These are phyloP conservation scores for Colletotrichum somersetense DNA, from an alignment of 2,329 filamentous ascomycete genomes.

Conservation along the genomic window DNA sequence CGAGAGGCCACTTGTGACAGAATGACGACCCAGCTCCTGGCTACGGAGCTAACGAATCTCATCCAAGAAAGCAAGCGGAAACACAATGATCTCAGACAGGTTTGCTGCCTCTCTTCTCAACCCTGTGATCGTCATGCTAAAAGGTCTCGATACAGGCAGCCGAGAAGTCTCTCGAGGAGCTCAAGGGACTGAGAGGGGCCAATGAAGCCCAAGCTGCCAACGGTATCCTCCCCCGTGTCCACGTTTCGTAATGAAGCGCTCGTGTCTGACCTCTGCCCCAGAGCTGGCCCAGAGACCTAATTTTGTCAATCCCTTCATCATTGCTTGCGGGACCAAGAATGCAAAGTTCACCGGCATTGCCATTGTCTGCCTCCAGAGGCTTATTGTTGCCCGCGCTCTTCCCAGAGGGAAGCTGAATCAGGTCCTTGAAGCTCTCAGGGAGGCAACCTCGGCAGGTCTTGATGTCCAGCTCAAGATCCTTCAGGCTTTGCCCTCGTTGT, in stretches of 20 bases:
- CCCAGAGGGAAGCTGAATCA: constrained; percentile 85
- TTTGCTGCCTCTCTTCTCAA: constrained; percentile 53
- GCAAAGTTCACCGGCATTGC: constrained; percentile 90
- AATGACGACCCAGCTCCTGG: constrained; percentile 93
- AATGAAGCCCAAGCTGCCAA: constrained; percentile 82
- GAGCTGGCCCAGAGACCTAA: constrained; percentile 85
- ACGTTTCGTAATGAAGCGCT: constrained; percentile 42
- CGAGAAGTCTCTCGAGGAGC: constrained; percentile 91
- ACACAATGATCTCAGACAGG: constrained; percentile 88
- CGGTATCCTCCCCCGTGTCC: constrained; percentile 60
- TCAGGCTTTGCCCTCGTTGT: constrained; percentile 87
- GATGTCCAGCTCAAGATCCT: constrained; percentile 97
- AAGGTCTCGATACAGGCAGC: constrained; percentile 72
- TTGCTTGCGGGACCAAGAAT: constrained; percentile 92
- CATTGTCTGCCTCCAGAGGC: constrained; percentile 87
- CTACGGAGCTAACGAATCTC: constrained; percentile 88
- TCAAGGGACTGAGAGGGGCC: constrained; percentile 80
- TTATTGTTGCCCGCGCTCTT: constrained; percentile 85
- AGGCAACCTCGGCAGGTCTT: constrained; percentile 82
- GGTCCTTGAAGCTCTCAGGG: constrained; percentile 87
- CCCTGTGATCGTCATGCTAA: constrained; percentile 18
- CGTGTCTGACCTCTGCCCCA: constrained; percentile 53
- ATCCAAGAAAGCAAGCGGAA: constrained; percentile 97
- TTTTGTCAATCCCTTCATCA: constrained; percentile 93
- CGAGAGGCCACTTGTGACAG: constrained; percentile 51